Evolutionary conservation across 345 rosid genomes (phyloP).

Genomic region (Corchorus olitorius): DNA sequence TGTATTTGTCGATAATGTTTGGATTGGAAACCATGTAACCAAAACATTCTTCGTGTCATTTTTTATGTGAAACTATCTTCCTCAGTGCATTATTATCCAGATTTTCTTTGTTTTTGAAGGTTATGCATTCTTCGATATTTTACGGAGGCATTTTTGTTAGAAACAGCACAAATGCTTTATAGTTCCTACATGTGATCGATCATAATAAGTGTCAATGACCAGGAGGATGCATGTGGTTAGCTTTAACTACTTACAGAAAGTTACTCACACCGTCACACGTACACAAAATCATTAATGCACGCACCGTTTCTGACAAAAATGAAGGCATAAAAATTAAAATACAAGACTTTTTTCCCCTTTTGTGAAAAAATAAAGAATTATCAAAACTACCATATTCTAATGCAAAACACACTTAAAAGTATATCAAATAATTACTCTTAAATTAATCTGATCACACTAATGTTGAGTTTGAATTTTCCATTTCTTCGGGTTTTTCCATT

Average conservation of each 20-base stretch:
- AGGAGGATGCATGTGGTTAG: slow-evolving; percentile 27
- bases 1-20: neutral
- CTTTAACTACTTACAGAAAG: slow-evolving; percentile 30
- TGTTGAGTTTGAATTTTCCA: slow-evolving; percentile 41
- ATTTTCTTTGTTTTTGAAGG: neutral
- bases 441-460: neutral
- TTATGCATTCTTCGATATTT: slow-evolving; percentile 5
- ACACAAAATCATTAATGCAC: slow-evolving; percentile 23
- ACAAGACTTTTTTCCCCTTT: neutral
- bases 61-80: neutral
- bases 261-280: neutral
- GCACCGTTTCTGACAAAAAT: slow-evolving; percentile 27
- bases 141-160: neutral
- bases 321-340: no score
- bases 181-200: slow-evolving; percentile 92
- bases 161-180: slow-evolving; percentile 94
- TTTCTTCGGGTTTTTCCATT: slow-evolving; percentile 39
- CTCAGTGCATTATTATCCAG: neutral
- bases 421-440: no score
- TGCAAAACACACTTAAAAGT: neutral
- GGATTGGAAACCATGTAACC: neutral
- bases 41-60: neutral
- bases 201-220: slow-evolving; percentile 6
- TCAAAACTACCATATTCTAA: slow-evolving; percentile 20
- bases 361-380: slow-evolving; percentile 42